phyloP scores from a whole-genome alignment of 345 rosid genomes.

The Clarkia xantiana region DNA sequence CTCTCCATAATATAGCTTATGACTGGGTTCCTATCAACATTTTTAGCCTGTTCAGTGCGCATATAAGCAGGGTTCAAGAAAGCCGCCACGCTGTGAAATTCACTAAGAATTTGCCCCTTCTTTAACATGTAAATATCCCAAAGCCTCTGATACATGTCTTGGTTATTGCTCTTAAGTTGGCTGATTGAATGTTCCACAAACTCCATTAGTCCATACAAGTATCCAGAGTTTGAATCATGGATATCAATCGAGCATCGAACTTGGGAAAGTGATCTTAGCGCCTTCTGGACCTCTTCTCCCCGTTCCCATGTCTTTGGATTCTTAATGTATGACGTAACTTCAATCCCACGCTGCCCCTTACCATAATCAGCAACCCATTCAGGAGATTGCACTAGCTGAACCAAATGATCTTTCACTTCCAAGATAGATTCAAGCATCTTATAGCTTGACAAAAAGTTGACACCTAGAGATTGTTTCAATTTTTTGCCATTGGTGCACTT shows the following conservation, averaged over 20 bases:
- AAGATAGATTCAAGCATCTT: constrained; percentile 5
- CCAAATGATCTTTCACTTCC: background rate
- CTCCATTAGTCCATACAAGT: background rate
- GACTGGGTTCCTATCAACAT: background rate
- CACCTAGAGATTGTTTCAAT: background rate
- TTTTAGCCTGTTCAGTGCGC: background rate
- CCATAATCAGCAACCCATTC: constrained; percentile 3
- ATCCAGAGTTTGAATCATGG: background rate
- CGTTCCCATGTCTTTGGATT: background rate
- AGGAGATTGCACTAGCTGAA: constrained; percentile 1
- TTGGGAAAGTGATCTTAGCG: background rate
- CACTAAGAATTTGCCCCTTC: background rate
- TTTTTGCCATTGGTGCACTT: constrained; percentile 1
- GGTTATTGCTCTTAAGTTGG: background rate
- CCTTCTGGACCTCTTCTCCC: background rate
- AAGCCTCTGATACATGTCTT: fast-evolving
- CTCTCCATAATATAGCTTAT: background rate
- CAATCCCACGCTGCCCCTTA: background rate
- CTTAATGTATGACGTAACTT: background rate
- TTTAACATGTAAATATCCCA: fast-evolving
- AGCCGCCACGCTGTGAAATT: background rate
- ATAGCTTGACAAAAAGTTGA: background rate
- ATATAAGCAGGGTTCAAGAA: constrained; percentile 6
- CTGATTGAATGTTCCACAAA: background rate
- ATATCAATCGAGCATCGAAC: background rate